phyloP scores from a whole-genome alignment of 2,329 filamentous ascomycete species.

The Penicillium digitatum region DNA sequence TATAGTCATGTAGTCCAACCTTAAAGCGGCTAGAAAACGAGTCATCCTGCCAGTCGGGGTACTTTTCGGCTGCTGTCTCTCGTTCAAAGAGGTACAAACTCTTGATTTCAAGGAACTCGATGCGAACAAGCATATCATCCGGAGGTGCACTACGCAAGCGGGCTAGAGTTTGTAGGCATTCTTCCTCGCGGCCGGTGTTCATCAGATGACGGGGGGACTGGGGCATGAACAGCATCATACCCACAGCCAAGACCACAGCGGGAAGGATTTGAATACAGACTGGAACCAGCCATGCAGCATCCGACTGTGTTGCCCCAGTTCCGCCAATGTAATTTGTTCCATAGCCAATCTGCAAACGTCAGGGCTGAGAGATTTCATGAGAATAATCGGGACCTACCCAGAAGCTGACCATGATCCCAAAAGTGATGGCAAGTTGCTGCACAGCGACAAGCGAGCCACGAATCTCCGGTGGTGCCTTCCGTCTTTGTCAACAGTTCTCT shows the following conservation, averaged over 20 bases:
- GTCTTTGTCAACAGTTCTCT: constrained; percentile 2
- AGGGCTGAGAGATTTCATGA: constrained; percentile 1
- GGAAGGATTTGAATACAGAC: constrained; percentile 68
- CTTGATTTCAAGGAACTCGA: constrained; percentile 76
- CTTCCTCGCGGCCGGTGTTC: constrained; percentile 63
- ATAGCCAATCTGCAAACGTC: constrained; percentile 36
- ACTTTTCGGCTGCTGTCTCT: constrained; percentile 61
- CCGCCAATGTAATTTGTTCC: constrained; percentile 62
- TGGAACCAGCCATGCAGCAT: constrained; percentile 70
- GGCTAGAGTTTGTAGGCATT: constrained; percentile 61
- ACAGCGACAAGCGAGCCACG: constrained; percentile 42
- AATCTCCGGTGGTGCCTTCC: constrained; percentile 40
- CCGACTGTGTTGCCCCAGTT: constrained; percentile 54
- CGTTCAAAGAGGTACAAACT: constrained; percentile 72
- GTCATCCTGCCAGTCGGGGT: constrained; percentile 60
- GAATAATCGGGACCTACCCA: constrained; percentile 29
- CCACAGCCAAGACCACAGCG: constrained; percentile 60
- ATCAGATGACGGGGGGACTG: constrained; percentile 71
- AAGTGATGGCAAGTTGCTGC: constrained; percentile 44
- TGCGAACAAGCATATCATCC: constrained; percentile 66
- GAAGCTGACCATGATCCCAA: constrained; percentile 45
- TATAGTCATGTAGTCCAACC: constrained; percentile 52
- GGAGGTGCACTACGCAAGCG: constrained; percentile 58
- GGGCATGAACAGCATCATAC: constrained; percentile 71
- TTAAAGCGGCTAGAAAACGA: constrained; percentile 62